Conservation (phyloP, 352 stramenopile species). For the Blastocystis sp. region DNA sequence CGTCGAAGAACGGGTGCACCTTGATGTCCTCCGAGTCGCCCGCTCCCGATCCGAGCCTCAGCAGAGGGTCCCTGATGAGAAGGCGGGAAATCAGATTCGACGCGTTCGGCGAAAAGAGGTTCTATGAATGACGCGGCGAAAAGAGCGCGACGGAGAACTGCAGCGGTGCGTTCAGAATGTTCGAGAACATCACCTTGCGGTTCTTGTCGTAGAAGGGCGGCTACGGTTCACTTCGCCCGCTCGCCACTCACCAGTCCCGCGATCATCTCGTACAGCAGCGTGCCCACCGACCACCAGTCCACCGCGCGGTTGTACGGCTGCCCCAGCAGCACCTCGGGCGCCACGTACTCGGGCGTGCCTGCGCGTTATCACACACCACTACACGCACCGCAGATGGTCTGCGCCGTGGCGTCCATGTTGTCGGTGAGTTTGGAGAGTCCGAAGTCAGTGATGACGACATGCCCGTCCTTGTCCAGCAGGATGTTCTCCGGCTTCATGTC, state of each 20-base stretch:
- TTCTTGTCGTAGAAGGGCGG: slow-evolving; percentile 93
- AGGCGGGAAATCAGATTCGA: slow-evolving; percentile 48
- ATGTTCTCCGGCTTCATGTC: slow-evolving; percentile 95
- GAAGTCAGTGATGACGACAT: slow-evolving; percentile 90
- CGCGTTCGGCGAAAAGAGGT: slow-evolving; percentile 39
- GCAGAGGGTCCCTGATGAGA: slow-evolving; percentile 23
- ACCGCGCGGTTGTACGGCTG: slow-evolving; percentile 78
- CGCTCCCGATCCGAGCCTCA: slow-evolving; percentile 37
- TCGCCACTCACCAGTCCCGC: slow-evolving; percentile 78
- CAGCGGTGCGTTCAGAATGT: slow-evolving; percentile 80
- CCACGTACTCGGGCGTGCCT: slow-evolving; percentile 88
- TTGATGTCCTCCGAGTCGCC: slow-evolving; percentile 78
- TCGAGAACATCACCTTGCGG: slow-evolving; percentile 91
- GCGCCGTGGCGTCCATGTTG: slow-evolving; percentile 84
- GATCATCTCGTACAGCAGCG: slow-evolving; percentile 92
- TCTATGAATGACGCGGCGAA: neutral
- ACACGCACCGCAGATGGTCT: slow-evolving; percentile 80
- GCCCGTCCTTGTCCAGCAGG: slow-evolving; percentile 87
- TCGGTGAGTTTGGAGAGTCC: slow-evolving; percentile 89
- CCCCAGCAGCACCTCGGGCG: slow-evolving; percentile 84
- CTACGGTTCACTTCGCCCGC: slow-evolving; percentile 78
- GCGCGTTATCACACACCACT: slow-evolving; percentile 83
- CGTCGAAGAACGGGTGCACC: slow-evolving; percentile 85
- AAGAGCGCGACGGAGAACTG: slow-evolving; percentile 32
- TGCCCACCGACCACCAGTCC: slow-evolving; percentile 90